Conservation (phyloP, 768 basidiomycete species). For the Leccinellum albellum region DNA sequence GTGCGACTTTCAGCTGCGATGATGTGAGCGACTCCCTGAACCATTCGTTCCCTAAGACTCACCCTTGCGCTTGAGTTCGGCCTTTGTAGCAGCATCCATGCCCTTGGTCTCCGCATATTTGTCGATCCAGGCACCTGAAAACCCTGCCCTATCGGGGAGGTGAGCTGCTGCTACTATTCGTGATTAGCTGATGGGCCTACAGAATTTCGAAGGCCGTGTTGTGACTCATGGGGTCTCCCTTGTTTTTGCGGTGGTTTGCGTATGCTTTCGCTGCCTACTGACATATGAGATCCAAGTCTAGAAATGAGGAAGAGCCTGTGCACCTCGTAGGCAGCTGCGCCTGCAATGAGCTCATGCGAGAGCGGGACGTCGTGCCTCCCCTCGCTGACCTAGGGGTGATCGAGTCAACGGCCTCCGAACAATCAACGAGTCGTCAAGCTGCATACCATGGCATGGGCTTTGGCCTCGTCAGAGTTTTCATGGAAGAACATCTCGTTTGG, state of each 20-base stretch:
- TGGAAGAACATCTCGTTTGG: constrained; percentile 20
- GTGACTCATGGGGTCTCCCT: constrained; percentile 24
- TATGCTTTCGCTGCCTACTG: constrained; percentile 31
- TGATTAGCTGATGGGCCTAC: constrained; percentile 8
- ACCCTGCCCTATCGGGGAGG: constrained; percentile 16
- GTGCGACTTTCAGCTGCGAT: constrained; percentile 14
- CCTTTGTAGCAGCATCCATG: constrained; percentile 15
- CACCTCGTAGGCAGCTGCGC: constrained; percentile 29
- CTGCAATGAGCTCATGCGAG: constrained; percentile 27
- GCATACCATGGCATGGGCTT: constrained; percentile 18
- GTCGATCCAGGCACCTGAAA: constrained; percentile 27
- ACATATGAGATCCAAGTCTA: neutral
- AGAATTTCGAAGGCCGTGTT: constrained; percentile 21
- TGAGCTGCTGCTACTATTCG: neutral
- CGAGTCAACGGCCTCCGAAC: neutral
- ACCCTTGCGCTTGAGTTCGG: constrained; percentile 24
- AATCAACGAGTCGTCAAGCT: neutral
- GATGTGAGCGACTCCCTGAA: neutral
- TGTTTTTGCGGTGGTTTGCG: constrained; percentile 15
- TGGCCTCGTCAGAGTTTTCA: constrained; percentile 22
- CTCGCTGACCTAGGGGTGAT: constrained; percentile 9
- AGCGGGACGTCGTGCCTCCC: constrained; percentile 18
- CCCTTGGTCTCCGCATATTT: constrained; percentile 24
- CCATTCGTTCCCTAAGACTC: neutral
- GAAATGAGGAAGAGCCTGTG: neutral